phyloP scores from a whole-genome alignment of 352 stramenopile genomes.

The Phytophthora multivora region DNA sequence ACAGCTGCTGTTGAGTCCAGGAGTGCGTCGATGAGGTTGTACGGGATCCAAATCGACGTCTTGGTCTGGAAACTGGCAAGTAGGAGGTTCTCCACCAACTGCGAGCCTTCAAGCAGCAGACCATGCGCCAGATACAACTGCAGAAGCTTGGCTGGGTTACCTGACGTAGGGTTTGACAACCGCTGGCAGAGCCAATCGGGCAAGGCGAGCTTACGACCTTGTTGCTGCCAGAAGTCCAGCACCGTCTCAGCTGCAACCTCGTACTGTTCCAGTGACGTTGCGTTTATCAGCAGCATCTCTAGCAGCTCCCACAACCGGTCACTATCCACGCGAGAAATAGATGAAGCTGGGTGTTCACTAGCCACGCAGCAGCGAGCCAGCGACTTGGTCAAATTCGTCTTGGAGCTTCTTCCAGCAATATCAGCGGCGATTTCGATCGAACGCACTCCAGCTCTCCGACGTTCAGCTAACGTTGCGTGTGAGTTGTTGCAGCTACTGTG shows the following conservation, averaged over 20 bases:
- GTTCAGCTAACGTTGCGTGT: conserved; percentile 42
- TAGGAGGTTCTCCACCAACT: conserved; percentile 49
- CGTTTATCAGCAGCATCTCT: conserved; percentile 47
- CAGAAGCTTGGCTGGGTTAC: conserved; percentile 66
- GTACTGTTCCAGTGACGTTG: conserved; percentile 51
- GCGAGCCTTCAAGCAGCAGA: conserved; percentile 63
- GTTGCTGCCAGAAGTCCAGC: conserved; percentile 59
- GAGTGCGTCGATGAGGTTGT: conserved; percentile 68
- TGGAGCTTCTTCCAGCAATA: conserved; percentile 35
- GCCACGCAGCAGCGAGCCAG: conserved; percentile 69
- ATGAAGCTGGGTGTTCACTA: conserved; percentile 38
- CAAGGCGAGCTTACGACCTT: conserved; percentile 53
- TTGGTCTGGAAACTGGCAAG: conserved; percentile 49
- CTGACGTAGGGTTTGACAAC: conserved; percentile 37
- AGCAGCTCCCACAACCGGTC: conserved; percentile 66
- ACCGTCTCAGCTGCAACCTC: conserved; percentile 64
- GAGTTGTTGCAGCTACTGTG: conserved; percentile 28
- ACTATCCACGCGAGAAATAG: conserved; percentile 32
- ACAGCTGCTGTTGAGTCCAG: conserved; percentile 53
- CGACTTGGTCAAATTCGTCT: conserved; percentile 59
- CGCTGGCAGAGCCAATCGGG: conserved; percentile 61
- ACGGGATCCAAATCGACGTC: conserved; percentile 66
- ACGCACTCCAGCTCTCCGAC: conserved; percentile 46
- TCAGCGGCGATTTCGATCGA: conserved; percentile 60
- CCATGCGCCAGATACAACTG: conserved; percentile 63